Conservation (phyloP, 2,329 filamentous ascomycete genomes). For the Cladophialophora chaetospira region DNA sequence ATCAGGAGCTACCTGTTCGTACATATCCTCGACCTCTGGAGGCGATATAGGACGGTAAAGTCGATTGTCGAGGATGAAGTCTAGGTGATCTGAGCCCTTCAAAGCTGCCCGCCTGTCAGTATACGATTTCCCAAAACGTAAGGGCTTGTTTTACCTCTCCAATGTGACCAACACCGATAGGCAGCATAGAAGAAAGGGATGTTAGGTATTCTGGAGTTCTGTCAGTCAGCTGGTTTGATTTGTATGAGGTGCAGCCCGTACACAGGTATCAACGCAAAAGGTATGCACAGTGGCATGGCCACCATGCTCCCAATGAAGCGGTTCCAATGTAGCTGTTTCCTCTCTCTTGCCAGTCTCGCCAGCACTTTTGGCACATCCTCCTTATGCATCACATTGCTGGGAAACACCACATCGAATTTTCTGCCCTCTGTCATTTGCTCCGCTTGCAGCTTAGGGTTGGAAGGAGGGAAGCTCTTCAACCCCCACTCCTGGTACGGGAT, state of each 20-base stretch:
- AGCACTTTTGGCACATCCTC: slow-evolving; percentile 67
- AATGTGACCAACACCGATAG: slow-evolving; percentile 89
- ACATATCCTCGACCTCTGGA: slow-evolving; percentile 71
- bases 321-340: slow-evolving; percentile 74
- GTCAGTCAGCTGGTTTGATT: slow-evolving; percentile 22
- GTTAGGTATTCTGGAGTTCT: slow-evolving; percentile 71
- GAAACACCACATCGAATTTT: slow-evolving; percentile 75
- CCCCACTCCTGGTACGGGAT: slow-evolving; percentile 99
- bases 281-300: slow-evolving; percentile 79
- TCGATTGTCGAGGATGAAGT: slow-evolving; percentile 75
- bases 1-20: slow-evolving; percentile 53
- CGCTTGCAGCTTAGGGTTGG: slow-evolving; percentile 66
- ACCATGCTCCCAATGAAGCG: slow-evolving; percentile 79
- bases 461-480: slow-evolving; percentile 86
- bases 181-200: slow-evolving; percentile 94
- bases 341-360: slow-evolving; percentile 72
- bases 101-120: slow-evolving; percentile 56
- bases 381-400: slow-evolving; percentile 66
- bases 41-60: slow-evolving; percentile 69
- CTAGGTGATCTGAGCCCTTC: slow-evolving; percentile 78
- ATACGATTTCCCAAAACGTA: not conserved
- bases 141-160: slow-evolving; percentile 56
- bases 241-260: slow-evolving; percentile 52
- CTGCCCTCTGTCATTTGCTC: slow-evolving; percentile 65
- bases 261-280: slow-evolving; percentile 83